Evolutionary conservation across 176 grass and related monocot species (phyloP).

Genomic region (Saccharum spontaneum): DNA sequence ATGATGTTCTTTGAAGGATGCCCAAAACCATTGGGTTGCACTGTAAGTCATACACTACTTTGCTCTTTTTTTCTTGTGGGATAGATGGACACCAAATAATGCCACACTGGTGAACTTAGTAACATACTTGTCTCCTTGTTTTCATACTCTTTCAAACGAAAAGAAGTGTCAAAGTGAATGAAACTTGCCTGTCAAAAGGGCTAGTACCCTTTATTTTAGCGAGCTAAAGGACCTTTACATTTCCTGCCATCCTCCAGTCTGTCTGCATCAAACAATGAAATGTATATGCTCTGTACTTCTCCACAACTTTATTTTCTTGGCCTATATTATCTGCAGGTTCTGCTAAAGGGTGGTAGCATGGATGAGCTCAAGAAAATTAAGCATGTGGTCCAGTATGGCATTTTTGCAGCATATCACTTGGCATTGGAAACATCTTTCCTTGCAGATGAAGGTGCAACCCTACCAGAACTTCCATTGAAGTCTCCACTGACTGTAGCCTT

Average conservation of each 20-base stretch:
- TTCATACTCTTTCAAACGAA: conserved; percentile 22
- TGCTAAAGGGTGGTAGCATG: conserved; percentile 82
- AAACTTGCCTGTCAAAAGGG: conserved; percentile 6
- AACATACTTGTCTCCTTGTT: conserved; percentile 22
- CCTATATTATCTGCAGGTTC: conserved; percentile 55
- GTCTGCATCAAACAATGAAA: conserved; percentile 7
- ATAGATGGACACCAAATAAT: conserved; percentile 29
- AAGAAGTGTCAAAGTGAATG: neutral
- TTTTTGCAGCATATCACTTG: conserved; percentile 96
- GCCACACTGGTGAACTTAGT: neutral
- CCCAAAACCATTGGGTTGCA: conserved; percentile 85
- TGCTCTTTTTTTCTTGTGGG: conserved; percentile 9
- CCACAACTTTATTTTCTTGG: conserved; percentile 16
- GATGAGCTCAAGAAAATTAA: conserved; percentile 96
- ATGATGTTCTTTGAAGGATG: conserved; percentile 99
- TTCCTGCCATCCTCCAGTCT: conserved; percentile 11
- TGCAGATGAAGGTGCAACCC: conserved; percentile 85
- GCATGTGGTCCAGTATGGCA: conserved; percentile 87
- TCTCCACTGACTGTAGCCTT: conserved; percentile 79
- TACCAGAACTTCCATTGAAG: conserved; percentile 71
- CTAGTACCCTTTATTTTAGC: neutral
- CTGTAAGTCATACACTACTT: conserved; percentile 68
- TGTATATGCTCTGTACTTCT: conserved; percentile 1
- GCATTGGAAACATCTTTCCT: conserved; percentile 98
- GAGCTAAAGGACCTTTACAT: neutral